These are phyloP conservation scores for Dichotomocladium elegans DNA, from an alignment of 371 early-diverging fungal genomes.

Conservation along the genomic window DNA sequence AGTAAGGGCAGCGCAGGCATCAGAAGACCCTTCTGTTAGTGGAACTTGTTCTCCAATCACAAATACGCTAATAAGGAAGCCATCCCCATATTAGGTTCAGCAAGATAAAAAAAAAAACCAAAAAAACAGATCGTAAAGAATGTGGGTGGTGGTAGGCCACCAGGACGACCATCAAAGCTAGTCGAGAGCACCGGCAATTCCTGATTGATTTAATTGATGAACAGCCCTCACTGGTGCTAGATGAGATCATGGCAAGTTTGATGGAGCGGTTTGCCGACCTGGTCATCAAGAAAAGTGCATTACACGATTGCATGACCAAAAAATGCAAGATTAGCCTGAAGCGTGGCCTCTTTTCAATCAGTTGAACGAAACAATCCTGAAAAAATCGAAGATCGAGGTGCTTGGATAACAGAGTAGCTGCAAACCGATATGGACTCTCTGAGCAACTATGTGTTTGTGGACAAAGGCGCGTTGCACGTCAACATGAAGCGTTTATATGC, in stretches of 20 bases:
- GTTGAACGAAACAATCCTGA: constrained; percentile 18
- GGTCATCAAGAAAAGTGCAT: constrained; percentile 10
- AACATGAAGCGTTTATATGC: constrained; percentile 2
- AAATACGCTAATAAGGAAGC: too few species aligned
- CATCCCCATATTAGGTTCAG: constrained; percentile 3
- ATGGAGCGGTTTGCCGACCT: constrained; percentile 19
- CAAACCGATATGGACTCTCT: constrained; percentile 8
- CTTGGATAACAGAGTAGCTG: constrained; percentile 14
- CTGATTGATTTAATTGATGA: constrained; percentile 12
- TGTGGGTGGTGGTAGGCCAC: constrained; percentile 11
- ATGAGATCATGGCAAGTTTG: too few species aligned
- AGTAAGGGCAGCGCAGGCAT: too few species aligned
- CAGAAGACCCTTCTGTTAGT: too few species aligned
- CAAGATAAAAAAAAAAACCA: constrained; percentile 15
- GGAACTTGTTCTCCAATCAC: too few species aligned
- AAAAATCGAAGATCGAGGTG: constrained; percentile 17
- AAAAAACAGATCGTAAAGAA: constrained; percentile 13
- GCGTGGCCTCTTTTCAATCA: too few species aligned
- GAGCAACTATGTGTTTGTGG: constrained; percentile 9
- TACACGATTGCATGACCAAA: constrained; percentile 17
- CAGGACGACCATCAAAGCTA: constrained; percentile 11
- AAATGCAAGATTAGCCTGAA: constrained; percentile 21
- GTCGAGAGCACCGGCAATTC: constrained; percentile 9
- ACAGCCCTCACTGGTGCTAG: constrained; percentile 13
- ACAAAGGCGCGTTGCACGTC: constrained; percentile 11